Evolutionary conservation across 208 protist genomes (phyloP).

Genomic region (Acanthamoeba triangularis): DNA sequence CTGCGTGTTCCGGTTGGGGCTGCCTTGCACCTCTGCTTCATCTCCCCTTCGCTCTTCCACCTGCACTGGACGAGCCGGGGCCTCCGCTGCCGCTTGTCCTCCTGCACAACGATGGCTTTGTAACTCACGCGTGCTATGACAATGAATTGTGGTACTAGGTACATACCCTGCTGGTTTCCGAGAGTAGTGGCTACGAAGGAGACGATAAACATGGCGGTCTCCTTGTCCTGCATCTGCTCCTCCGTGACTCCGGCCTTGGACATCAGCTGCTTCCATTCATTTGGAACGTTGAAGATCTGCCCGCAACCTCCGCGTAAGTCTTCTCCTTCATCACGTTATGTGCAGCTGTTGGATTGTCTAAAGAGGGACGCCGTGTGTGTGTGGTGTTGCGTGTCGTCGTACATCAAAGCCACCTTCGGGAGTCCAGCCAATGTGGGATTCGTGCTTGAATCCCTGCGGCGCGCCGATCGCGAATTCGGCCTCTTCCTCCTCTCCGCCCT

Average conservation of each 20-base stretch:
- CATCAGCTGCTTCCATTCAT: conserved; percentile 16
- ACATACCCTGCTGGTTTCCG: not conserved
- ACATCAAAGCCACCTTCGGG: conserved; percentile 24
- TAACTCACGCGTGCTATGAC: too few relatives aligned
- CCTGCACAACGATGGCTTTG: too few relatives aligned
- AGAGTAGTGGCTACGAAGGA: not conserved
- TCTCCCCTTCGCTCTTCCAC: too few relatives aligned
- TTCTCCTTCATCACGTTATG: not conserved
- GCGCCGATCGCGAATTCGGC: not conserved
- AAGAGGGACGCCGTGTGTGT: not conserved
- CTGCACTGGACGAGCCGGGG: too few relatives aligned
- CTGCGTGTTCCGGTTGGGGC: too few relatives aligned
- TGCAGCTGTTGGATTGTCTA: not conserved
- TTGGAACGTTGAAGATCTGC: conserved; percentile 18
- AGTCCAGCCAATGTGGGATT: conserved; percentile 10
- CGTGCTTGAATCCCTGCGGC: conserved; percentile 28
- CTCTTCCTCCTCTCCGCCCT: conserved; percentile 14
- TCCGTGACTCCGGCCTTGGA: not conserved
- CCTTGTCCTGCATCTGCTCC: conserved; percentile 41
- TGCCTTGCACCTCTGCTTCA: too few relatives aligned
- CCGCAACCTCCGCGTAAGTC: not conserved
- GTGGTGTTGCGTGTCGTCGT: not conserved
- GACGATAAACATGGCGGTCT: conserved; percentile 37
- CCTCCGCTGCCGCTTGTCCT: too few relatives aligned
- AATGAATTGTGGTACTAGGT: too few relatives aligned